Evolutionary conservation across 2,329 filamentous ascomycete species (phyloP), one percentile per base, ranked within the genome.

Genomic region (Amauroascus verrucosus): DNA sequence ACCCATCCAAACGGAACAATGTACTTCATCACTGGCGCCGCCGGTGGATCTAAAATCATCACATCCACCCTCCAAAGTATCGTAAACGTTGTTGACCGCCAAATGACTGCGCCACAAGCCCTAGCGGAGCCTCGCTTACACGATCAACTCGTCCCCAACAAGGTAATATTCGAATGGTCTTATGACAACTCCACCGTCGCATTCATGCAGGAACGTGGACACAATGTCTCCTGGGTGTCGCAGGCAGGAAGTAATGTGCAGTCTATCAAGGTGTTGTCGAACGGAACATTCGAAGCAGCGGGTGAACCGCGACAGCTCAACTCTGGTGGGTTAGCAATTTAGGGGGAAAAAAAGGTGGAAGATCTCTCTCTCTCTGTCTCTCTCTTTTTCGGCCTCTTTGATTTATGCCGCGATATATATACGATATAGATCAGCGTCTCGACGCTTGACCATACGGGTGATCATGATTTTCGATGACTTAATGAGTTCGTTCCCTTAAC

Each of bases 41-140:
- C 88, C 0, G 89, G 89, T 30, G 89, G 88, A 2, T 86, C 82
- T 18, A 79, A 86, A 26, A 95, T 95, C 71, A 88, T 90, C 64
- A 91, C 87, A 0, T 72, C 85, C 2, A 90, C 85, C 0, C 76
- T 88, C 6, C 86, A 88, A 64, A 82, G 83, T 37, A 71, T 89
- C 4, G 84, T 86, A 70, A 79, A 88, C 62, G 76, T 87, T 5
- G 71, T 95, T 2, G 84, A 91, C 62, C 77, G 81, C 57, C 73
- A 74, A 13, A 72, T 83, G 68, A 79, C 76, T 0, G 75, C 83
- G 4, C 67, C 71, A 0, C 72, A 84, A 48, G 85, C 87, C 0
- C 73, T 94, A 13, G 74, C 73, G 0, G 68, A 77, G 61, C 85
- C 85, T 0, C 75, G 89, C 7, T 70, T 94, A 20, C 89, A 95